Percentiles rank a stretch among this genome's conserved stretches.
These are phyloP conservation scores for Trichomonascaceae sp. DNA, from an alignment of 1,139 yeast species.

Conservation along the genomic window DNA sequence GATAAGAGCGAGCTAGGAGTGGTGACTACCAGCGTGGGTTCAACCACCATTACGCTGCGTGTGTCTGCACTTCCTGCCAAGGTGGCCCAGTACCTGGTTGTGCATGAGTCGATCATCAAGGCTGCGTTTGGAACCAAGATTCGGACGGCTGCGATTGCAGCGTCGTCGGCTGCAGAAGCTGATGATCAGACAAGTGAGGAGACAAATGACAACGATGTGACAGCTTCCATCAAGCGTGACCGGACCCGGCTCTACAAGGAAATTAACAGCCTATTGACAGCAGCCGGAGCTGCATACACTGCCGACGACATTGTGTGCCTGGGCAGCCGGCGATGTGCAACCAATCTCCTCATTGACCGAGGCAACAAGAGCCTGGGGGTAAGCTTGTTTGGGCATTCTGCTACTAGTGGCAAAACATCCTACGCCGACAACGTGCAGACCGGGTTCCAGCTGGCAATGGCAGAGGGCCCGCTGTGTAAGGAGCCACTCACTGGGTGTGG, in stretches of 20 bases:
- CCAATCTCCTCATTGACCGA: constrained; percentile 59
- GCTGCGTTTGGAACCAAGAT: not conserved
- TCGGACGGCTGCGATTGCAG: not conserved
- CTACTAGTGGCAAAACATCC: constrained; percentile 26
- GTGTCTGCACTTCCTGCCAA: constrained; percentile 46
- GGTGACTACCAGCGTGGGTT: constrained; percentile 34
- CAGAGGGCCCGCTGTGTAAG: constrained; percentile 77
- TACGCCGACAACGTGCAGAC: constrained; percentile 58
- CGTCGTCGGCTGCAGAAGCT: constrained; percentile 3
- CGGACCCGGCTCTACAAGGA: not conserved
- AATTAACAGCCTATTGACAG: not conserved
- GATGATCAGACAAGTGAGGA: constrained; percentile 10
- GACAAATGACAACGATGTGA: constrained; percentile 3
- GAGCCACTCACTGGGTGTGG: constrained; percentile 82
- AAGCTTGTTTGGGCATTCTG: constrained; percentile 10
- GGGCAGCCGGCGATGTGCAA: constrained; percentile 69
- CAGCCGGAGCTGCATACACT: not conserved
- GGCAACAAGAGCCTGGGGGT: too few relatives aligned
- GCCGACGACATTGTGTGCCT: constrained; percentile 44
- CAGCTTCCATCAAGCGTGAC: constrained; percentile 4
- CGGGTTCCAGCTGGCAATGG: constrained; percentile 75
- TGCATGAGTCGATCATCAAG: not conserved
- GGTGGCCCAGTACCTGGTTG: constrained; percentile 16
- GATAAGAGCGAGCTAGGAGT: constrained; percentile 18
- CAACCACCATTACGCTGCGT: constrained; percentile 31